Conservation (phyloP, 2,329 filamentous ascomycete genomes). For the Colletotrichum navitas region DNA sequence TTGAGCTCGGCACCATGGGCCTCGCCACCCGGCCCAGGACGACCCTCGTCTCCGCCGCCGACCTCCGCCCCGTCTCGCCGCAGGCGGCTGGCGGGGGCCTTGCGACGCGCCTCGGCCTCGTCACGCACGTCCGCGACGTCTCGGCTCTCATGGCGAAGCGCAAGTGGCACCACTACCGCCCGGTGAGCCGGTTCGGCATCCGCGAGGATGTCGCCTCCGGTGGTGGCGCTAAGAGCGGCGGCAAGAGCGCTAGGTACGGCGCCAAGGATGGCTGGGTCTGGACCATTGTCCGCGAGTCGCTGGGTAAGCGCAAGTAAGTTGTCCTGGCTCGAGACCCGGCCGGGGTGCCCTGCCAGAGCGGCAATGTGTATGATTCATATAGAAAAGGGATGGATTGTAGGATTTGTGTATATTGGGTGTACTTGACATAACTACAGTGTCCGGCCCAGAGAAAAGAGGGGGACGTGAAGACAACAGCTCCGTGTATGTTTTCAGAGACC, state of each 20-base stretch:
- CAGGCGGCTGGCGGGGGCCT: constrained; percentile 9
- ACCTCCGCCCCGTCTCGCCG: constrained; percentile 48
- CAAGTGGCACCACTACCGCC: constrained; percentile 57
- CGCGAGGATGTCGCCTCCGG: constrained; percentile 46
- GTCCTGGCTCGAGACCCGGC: constrained; percentile 25
- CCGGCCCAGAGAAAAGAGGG: not conserved
- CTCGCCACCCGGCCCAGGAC: constrained; percentile 67
- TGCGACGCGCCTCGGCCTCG: constrained; percentile 53
- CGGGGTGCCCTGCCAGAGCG: not conserved
- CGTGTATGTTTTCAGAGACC: not conserved
- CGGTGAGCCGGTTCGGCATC: constrained; percentile 55
- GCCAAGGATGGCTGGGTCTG: constrained; percentile 57
- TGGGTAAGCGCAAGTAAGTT: constrained; percentile 45
- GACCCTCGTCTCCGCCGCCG: constrained; percentile 56
- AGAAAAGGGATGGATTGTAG: not conserved
- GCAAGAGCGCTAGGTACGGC: constrained; percentile 45
- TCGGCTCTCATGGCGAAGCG: constrained; percentile 51
- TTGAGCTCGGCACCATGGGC: constrained; percentile 69
- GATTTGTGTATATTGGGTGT: not conserved
- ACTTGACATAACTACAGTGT: too few relatives aligned
- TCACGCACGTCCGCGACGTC: constrained; percentile 57
- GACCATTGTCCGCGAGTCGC: constrained; percentile 53
- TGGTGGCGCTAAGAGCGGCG: constrained; percentile 46
- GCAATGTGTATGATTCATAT: not conserved
- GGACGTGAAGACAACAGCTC: not conserved